Evolutionary conservation across 306 rosid genomes (phyloP), one percentile per base, ranked within the genome.

Genomic region (Gillenia trifoliata): DNA sequence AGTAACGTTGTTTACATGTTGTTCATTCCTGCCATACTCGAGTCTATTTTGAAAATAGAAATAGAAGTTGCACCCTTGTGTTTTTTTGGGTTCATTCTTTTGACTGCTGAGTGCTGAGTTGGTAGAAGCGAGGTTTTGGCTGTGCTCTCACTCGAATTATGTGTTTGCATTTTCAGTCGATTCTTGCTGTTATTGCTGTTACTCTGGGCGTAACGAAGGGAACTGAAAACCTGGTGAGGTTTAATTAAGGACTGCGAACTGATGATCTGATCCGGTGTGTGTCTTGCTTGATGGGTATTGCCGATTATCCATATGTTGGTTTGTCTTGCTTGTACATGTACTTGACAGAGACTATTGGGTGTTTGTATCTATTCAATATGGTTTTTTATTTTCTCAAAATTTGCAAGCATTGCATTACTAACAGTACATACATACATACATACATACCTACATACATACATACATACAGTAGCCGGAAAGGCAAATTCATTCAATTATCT

Each of bases 111-210:
- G 30, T 34, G 12, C 36, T 4, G 49, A 3, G 23, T 33, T 31
- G 52, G 64, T 47, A 26, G 16, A 43, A 43, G 57, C 9, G 3
- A 17, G 71, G 49, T 6, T 6, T 60, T 75, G 28, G 40, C 5
- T 77, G 3, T 80, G 40, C 67, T 79, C 59, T 74, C 57, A 71
- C 15, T 79, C 15, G 66, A 77, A 36, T 54, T 49, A 6, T 77
- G 26, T 70, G 34, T 52, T 52, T 80, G 45, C 33, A 74, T 47
- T 81, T 80, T 57, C 94, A 92, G 96, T 52, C 98, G n/a, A 33
- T 84, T 31, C 70, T 92, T n/a, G 85, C 78, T 25, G 3, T 71
- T 68, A 25, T 92, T 7, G 91, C 88, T 54, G 3, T 92, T 72
- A 78, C 84, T 31, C 65, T 88, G 75, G 91, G 92, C 22, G 29